A percentile compares a stretch with the other conserved stretches of the same genome.
Conservation (phyloP, 306 rosid genomes). For the Lathyrus sativus region DNA sequence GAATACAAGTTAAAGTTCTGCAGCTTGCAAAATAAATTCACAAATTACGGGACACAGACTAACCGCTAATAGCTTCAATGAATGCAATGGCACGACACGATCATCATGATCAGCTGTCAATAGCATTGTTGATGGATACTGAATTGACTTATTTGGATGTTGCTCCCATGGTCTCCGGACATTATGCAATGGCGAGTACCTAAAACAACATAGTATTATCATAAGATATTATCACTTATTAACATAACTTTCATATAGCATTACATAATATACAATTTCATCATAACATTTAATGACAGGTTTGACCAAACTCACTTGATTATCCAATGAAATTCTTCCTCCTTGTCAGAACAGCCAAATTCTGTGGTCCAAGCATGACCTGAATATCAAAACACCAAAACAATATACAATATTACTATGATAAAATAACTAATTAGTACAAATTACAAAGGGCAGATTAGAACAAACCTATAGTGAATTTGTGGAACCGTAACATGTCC, state of each 20-base stretch:
- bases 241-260: not conserved
- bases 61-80: conserved; percentile 85
- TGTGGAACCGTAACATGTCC: conserved; percentile 98
- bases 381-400: conserved; percentile 39
- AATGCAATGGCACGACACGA: conserved; percentile 92
- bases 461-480: conserved; percentile 85
- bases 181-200: conserved; percentile 96
- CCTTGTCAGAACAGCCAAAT: conserved; percentile 88
- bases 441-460: not conserved
- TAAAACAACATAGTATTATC: conserved; percentile 30
- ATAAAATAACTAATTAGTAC: conserved; percentile 18
- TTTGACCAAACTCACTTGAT: conserved; percentile 59
- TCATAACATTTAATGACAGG: too few relatives aligned
- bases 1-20: not conserved
- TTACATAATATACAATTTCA: too few relatives aligned
- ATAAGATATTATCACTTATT: not conserved
- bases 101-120: conserved; percentile 99
- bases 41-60: conserved; percentile 17
- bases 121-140: conserved; percentile 90
- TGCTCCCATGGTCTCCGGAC: conserved; percentile 91
- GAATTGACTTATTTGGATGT: conserved; percentile 46
- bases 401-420: conserved; percentile 2
- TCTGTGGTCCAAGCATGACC: conserved; percentile 98
- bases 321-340: conserved; percentile 89
- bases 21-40: not conserved